Percentiles rank a stretch among this genome's conserved stretches.
phyloP scores from a whole-genome alignment of 495 filamentous ascomycete species.

The Ramalina intermedia region DNA sequence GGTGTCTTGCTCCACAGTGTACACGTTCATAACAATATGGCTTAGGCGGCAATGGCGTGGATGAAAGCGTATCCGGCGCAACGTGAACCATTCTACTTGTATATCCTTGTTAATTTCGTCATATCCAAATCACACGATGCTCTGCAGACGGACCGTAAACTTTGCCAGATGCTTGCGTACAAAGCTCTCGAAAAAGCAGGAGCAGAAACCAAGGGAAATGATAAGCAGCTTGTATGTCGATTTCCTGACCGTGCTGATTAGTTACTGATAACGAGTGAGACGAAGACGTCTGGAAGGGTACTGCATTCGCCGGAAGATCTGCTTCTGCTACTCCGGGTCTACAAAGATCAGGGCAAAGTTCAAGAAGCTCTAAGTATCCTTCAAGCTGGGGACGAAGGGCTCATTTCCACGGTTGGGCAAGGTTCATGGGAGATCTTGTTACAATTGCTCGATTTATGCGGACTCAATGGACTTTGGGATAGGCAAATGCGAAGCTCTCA shows the following conservation, averaged over 20 bases:
- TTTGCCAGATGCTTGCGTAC: slow-evolving; percentile 44
- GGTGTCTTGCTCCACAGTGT: neutral
- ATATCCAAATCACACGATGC: slow-evolving; percentile 22
- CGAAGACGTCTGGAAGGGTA: slow-evolving; percentile 26
- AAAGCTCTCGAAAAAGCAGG: slow-evolving; percentile 44
- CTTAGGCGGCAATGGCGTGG: slow-evolving; percentile 42
- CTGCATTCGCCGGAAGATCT: slow-evolving; percentile 42
- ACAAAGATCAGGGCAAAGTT: slow-evolving; percentile 29
- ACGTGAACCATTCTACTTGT: slow-evolving; percentile 44
- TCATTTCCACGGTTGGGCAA: slow-evolving; percentile 34
- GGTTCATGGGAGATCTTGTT: slow-evolving; percentile 37
- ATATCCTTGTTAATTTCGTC: slow-evolving; percentile 37
- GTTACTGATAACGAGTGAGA: neutral
- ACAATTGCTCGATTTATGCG: slow-evolving; percentile 30
- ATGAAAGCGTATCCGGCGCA: slow-evolving; percentile 42
- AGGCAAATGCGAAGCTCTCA: slow-evolving; percentile 29
- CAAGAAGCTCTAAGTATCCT: slow-evolving; percentile 37
- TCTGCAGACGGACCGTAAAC: slow-evolving; percentile 34
- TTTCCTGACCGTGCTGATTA: neutral
- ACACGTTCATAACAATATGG: neutral
- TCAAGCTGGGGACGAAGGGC: slow-evolving; percentile 34
- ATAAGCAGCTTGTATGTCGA: neutral
- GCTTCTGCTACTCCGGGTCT: slow-evolving; percentile 37
- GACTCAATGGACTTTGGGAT: slow-evolving; percentile 32
- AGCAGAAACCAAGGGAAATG: slow-evolving; percentile 27